Percentiles rank a stretch among this genome's conserved stretches.
Conservation (phyloP, 805 yeast species). For the Candida sonorensis region DNA sequence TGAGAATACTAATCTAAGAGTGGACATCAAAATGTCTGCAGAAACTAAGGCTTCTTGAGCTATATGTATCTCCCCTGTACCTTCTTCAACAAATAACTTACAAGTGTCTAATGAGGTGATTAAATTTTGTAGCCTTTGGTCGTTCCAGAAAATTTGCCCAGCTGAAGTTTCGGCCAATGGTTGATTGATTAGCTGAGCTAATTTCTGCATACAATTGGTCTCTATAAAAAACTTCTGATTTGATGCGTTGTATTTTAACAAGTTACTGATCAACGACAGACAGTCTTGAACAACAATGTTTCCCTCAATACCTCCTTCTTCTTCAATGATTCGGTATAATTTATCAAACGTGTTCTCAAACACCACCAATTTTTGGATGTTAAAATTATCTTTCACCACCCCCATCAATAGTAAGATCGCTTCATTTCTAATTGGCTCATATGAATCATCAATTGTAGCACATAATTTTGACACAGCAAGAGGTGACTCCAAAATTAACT, state of each 20-base stretch:
- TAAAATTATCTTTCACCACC: slow-evolving; percentile 71
- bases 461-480: slow-evolving; percentile 77
- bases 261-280: slow-evolving; percentile 62
- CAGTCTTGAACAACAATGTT: slow-evolving; percentile 90
- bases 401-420: slow-evolving; percentile 78
- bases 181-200: slow-evolving; percentile 56
- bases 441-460: slow-evolving; percentile 47
- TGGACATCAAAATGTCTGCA: slow-evolving; percentile 58
- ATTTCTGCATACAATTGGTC: slow-evolving; percentile 65
- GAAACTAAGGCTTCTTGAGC: slow-evolving; percentile 59
- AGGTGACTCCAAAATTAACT: slow-evolving; percentile 64
- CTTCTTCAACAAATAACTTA: slow-evolving; percentile 64
- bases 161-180: slow-evolving; percentile 40
- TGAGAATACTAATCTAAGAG: slow-evolving; percentile 65
- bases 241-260: slow-evolving; percentile 75
- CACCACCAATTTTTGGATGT: slow-evolving; percentile 87
- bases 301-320: slow-evolving; percentile 87
- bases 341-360: slow-evolving; percentile 89
- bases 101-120: slow-evolving; percentile 65
- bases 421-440: slow-evolving; percentile 88
- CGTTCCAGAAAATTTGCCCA: slow-evolving; percentile 61
- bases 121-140: slow-evolving; percentile 64
- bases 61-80: slow-evolving; percentile 51
- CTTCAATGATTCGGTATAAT: slow-evolving; percentile 69
- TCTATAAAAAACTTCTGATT: slow-evolving; percentile 88